Conservation (phyloP, 305 asterid species). For the Striga hermonthica region DNA sequence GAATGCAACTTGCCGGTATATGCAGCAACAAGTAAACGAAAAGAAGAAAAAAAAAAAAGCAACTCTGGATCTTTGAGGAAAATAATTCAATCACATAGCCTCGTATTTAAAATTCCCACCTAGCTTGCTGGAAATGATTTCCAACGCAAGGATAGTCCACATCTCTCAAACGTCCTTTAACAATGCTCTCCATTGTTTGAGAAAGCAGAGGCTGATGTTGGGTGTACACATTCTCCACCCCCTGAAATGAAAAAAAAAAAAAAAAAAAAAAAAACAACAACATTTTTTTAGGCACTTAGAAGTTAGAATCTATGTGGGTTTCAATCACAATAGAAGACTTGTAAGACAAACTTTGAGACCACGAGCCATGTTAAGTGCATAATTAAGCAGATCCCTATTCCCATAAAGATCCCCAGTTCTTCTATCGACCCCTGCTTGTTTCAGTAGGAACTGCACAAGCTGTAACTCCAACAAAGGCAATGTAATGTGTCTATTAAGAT, state of each 20-base stretch:
- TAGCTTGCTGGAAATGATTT: slow-evolving; percentile 89
- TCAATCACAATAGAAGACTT: slow-evolving; percentile 23
- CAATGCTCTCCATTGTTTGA: slow-evolving; percentile 94
- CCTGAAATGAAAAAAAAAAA: slow-evolving; percentile 41
- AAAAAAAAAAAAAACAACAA: too few species aligned
- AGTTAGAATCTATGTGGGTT: background rate
- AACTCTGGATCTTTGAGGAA: background rate
- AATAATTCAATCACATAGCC: background rate
- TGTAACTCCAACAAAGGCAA: slow-evolving; percentile 40
- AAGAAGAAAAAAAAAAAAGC: too few species aligned
- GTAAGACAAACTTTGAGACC: slow-evolving; percentile 72
- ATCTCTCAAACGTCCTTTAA: slow-evolving; percentile 90
- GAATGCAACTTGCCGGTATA: too few species aligned
- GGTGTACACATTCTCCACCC: slow-evolving; percentile 97
- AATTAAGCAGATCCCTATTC: slow-evolving; percentile 81
- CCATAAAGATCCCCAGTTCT: slow-evolving; percentile 97
- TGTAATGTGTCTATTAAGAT: slow-evolving; percentile 6
- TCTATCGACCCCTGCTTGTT: slow-evolving; percentile 96
- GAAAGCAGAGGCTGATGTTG: slow-evolving; percentile 95
- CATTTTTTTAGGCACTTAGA: slow-evolving; percentile 20
- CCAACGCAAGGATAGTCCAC: slow-evolving; percentile 95
- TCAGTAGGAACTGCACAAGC: slow-evolving; percentile 93
- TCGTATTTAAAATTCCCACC: slow-evolving; percentile 45
- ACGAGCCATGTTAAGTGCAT: slow-evolving; percentile 97
- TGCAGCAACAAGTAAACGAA: too few species aligned